Conservation (phyloP, 768 basidiomycete species). For the Amanita phalloides region DNA sequence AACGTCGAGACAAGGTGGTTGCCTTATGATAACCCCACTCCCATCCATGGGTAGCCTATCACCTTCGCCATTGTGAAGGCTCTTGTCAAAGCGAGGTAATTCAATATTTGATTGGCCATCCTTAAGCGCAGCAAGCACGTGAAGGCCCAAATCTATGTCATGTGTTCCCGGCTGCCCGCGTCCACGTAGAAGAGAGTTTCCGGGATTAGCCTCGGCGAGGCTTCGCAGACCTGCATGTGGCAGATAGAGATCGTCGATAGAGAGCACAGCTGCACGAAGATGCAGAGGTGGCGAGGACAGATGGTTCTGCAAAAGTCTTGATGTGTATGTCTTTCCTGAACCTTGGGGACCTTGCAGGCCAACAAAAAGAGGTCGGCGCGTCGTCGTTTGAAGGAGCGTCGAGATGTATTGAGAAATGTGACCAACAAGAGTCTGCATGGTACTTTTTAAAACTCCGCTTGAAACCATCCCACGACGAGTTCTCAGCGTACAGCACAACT, state of each 20-base stretch:
- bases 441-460: not conserved
- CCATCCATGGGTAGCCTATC: conserved; percentile 50
- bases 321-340: conserved; percentile 82
- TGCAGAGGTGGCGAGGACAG: conserved; percentile 33
- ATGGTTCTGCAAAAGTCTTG: conserved; percentile 38
- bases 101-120: conserved; percentile 32
- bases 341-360: conserved; percentile 93
- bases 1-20: conserved; percentile 44
- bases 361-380: conserved; percentile 56
- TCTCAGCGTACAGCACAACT: not conserved
- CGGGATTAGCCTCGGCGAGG: conserved; percentile 43
- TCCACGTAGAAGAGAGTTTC: conserved; percentile 63
- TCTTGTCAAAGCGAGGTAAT: conserved; percentile 86
- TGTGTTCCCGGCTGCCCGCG: conserved; percentile 94
- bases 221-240: conserved; percentile 48
- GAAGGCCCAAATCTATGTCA: conserved; percentile 57
- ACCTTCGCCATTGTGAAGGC: conserved; percentile 67
- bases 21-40: conserved; percentile 30
- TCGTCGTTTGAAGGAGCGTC: conserved; percentile 13
- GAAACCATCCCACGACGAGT: not conserved
- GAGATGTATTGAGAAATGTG: conserved; percentile 19
- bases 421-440: not conserved
- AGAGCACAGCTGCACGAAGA: conserved; percentile 53
- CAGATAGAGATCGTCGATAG: conserved; percentile 83
- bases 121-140: conserved; percentile 40